A percentile compares a stretch with the other conserved stretches of the same genome.
phyloP scores from a whole-genome alignment of 129 eudicot genomes.

The Chrysanthemum makinoi region DNA sequence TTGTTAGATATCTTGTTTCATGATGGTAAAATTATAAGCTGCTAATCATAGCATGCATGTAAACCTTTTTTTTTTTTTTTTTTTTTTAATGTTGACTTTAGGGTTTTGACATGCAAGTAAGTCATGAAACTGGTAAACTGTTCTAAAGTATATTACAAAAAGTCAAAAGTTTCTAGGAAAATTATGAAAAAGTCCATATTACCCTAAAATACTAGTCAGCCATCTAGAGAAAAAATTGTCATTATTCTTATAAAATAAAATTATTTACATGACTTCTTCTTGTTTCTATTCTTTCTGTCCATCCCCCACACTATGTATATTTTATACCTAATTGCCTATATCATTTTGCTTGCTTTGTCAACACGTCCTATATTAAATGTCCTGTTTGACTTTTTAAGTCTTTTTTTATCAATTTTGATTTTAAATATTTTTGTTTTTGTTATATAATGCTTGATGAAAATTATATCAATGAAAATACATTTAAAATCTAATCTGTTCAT shows the following conservation, averaged over 20 bases:
- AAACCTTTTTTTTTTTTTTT: no score
- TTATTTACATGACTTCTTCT: slow-evolving; percentile 13
- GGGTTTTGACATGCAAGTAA: slow-evolving; percentile 21
- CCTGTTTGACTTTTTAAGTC: no score
- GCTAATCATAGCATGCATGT: neutral
- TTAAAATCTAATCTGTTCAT: no score
- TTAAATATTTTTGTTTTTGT: no score
- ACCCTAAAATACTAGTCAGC: slow-evolving; percentile 23
- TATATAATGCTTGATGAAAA: no score
- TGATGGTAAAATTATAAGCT: neutral
- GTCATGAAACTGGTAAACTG: slow-evolving; percentile 28
- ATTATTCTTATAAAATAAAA: neutral
- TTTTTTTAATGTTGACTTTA: slow-evolving; percentile 20
- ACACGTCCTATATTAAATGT: no score
- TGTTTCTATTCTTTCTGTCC: neutral
- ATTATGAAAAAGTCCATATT: slow-evolving; percentile 22
- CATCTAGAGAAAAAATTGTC: slow-evolving; percentile 26
- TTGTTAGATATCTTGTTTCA: neutral
- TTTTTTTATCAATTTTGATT: no score
- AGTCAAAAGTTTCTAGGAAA: slow-evolving; percentile 31
- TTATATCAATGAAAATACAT: no score
- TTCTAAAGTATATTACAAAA: slow-evolving; percentile 1
- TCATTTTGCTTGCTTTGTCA: neutral
- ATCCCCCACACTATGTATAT: neutral
- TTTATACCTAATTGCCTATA: neutral